A percentile compares a stretch with the other conserved stretches of the same genome.
Conservation (phyloP, 2,329 filamentous ascomycete species). For the Verticillium tricorpus region DNA sequence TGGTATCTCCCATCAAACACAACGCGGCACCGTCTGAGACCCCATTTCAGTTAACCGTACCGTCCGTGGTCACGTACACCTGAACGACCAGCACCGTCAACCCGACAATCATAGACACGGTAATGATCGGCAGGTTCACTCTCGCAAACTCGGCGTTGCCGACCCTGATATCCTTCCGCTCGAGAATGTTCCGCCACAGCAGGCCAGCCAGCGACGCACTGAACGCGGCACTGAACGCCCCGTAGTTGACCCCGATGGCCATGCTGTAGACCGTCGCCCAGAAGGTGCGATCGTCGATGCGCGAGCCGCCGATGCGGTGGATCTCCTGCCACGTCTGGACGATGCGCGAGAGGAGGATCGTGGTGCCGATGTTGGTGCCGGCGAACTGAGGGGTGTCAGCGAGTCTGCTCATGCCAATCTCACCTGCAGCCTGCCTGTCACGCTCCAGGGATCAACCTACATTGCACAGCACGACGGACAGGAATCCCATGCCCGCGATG, state of each 20-base stretch:
- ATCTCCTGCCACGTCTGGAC: constrained; percentile 65
- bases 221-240: constrained; percentile 67
- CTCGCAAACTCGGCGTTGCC: constrained; percentile 59
- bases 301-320: constrained; percentile 35
- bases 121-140: constrained; percentile 66
- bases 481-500: constrained; percentile 67
- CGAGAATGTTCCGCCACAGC: constrained; percentile 66
- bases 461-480: constrained; percentile 67
- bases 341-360: constrained; percentile 66
- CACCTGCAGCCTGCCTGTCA: no score
- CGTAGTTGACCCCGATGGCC: constrained; percentile 70
- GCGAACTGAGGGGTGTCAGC: constrained; percentile 54
- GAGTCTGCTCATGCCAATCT: neutral
- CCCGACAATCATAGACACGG: constrained; percentile 61
- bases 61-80: constrained; percentile 46
- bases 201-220: constrained; percentile 67
- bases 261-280: constrained; percentile 72
- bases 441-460: constrained; percentile 38
- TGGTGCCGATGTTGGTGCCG: constrained; percentile 72
- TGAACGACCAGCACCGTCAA: constrained; percentile 56
- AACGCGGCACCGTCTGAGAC: no score
- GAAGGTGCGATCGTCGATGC: constrained; percentile 60
- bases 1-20: no score
- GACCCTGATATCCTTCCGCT: constrained; percentile 62
- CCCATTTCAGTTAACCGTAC: constrained; percentile 32